Evolutionary conservation across 305 asterid species (phyloP).

Genomic region (Fraxinus platypoda): DNA sequence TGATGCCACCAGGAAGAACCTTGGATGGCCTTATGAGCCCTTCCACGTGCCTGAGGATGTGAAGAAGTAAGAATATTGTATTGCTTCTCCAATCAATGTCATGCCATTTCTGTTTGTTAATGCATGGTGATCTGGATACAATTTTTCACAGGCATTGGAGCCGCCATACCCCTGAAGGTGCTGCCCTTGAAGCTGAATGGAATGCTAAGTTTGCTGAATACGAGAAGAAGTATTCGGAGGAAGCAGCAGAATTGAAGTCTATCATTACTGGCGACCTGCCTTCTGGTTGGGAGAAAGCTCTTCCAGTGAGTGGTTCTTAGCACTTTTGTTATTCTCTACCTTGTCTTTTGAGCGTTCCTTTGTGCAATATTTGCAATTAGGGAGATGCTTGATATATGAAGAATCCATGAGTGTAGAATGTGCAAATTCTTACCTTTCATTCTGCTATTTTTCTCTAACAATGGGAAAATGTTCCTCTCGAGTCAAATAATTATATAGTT

Average conservation of each 20-base stretch:
- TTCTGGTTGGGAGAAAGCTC: conserved; percentile 94
- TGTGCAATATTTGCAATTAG: neutral
- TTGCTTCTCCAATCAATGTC: no score
- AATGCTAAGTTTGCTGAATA: conserved; percentile 81
- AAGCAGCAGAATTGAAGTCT: conserved; percentile 78
- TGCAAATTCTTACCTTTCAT: neutral
- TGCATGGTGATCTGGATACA: neutral
- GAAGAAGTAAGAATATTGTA: neutral
- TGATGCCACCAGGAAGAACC: neutral
- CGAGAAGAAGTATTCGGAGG: conserved; percentile 82
- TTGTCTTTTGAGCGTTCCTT: conserved; percentile 1
- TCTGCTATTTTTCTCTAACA: neutral
- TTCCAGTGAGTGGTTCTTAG: conserved; percentile 64
- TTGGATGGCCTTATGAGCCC: neutral
- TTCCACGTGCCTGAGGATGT: neutral
- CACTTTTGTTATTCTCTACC: neutral
- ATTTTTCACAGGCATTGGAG: conserved; percentile 27
- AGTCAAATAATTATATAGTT: neutral
- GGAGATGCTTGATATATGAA: neutral
- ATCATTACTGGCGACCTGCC: conserved; percentile 69
- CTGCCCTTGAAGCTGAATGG: conserved; percentile 84
- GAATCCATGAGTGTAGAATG: neutral
- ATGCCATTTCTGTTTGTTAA: neutral
- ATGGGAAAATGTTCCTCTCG: neutral
- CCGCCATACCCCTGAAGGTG: conserved; percentile 69